These are phyloP conservation scores for Suillus clintonianus DNA, from an alignment of 768 basidiomycete species.

Conservation along the genomic window DNA sequence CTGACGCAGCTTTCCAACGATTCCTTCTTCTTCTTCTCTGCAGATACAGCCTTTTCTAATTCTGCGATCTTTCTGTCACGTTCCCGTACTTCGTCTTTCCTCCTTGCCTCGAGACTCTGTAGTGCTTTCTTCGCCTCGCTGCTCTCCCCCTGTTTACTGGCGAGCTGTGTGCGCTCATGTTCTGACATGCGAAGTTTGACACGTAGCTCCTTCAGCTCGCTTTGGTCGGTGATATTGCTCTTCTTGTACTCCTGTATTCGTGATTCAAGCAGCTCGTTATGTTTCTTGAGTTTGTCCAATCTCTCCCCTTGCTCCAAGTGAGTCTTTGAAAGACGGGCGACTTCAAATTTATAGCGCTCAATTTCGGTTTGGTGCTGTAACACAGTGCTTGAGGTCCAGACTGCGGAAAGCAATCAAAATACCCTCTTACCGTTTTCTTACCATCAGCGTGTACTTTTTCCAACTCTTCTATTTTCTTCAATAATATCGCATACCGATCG, in stretches of 20 bases:
- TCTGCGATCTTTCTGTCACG: constrained; percentile 56
- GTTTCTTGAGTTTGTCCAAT: constrained; percentile 64
- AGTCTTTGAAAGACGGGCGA: constrained; percentile 47
- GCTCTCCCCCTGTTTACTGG: constrained; percentile 52
- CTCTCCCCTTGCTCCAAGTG: constrained; percentile 53
- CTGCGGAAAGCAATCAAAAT: background rate
- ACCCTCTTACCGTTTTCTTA: constrained; percentile 58
- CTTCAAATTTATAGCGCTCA: constrained; percentile 61
- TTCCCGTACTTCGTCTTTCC: constrained; percentile 56
- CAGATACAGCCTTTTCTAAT: constrained; percentile 50
- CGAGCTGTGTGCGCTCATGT: constrained; percentile 54
- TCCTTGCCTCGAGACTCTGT: constrained; percentile 48
- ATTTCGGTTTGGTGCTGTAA: constrained; percentile 59
- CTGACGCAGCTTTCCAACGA: constrained; percentile 44
- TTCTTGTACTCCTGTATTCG: constrained; percentile 66
- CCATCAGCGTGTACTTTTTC: constrained; percentile 63
- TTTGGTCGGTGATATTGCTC: constrained; percentile 47
- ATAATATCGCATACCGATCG: constrained; percentile 57
- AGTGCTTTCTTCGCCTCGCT: constrained; percentile 53
- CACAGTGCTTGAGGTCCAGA: background rate
- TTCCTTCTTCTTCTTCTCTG: constrained; percentile 55
- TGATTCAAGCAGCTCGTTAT: constrained; percentile 55
- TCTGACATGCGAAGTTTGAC: constrained; percentile 59
- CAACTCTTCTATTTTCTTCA: constrained; percentile 65
- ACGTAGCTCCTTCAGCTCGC: constrained; percentile 64